Evolutionary conservation across 2,329 filamentous ascomycete genomes (phyloP).

Genomic region (Fulvia fulva): DNA sequence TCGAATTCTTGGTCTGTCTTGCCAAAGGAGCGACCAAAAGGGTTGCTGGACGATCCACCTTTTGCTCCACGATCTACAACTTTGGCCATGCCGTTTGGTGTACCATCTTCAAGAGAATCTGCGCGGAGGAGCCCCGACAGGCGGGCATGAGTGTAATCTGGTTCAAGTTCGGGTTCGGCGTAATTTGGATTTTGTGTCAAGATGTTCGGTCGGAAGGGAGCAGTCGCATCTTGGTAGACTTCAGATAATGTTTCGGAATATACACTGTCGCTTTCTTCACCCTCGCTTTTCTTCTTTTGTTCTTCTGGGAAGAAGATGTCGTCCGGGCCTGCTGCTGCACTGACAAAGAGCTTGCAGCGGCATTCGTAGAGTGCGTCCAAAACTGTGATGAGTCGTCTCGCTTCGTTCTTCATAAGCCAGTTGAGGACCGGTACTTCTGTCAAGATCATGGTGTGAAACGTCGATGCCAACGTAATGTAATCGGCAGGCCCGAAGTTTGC

Average conservation of each 20-base stretch:
- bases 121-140: conserved; percentile 37
- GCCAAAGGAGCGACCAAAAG: conserved; percentile 32
- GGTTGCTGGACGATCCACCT: conserved; percentile 31
- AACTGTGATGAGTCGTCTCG: conserved; percentile 64
- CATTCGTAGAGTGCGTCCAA: conserved; percentile 78
- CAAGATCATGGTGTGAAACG: conserved; percentile 73
- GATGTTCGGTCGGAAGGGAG: conserved; percentile 75
- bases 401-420: conserved; percentile 71
- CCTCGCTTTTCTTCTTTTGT: conserved; percentile 16
- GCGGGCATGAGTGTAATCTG: conserved; percentile 36
- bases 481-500: conserved; percentile 69
- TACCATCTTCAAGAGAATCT: conserved; percentile 49
- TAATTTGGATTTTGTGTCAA: conserved; percentile 54
- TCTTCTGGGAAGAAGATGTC: conserved; percentile 71
- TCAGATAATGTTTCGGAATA: conserved; percentile 66
- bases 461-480: conserved; percentile 76
- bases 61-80: conserved; percentile 16
- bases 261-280: conserved; percentile 47
- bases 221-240: conserved; percentile 72
- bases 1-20: conserved; percentile 33
- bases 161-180: conserved; percentile 31
- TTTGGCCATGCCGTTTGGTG: conserved; percentile 30
- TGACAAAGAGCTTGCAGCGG: conserved; percentile 69
- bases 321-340: conserved; percentile 65
- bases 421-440: conserved; percentile 66